Conservation (phyloP, 441 rosid species). For the Gossypium armourianum region DNA sequence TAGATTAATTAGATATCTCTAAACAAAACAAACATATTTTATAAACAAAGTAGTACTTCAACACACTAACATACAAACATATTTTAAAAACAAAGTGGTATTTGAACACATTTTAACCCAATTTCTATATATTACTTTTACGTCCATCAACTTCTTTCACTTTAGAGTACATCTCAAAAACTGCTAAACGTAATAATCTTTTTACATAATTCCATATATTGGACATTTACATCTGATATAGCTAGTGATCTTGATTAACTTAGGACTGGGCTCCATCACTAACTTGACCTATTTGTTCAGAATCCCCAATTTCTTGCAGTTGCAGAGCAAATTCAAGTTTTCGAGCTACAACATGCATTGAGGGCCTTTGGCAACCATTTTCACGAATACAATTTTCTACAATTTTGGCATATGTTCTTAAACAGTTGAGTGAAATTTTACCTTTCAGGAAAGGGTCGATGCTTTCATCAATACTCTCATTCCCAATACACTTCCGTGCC, state of each 20-base stretch:
- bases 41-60: too few species aligned
- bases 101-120: too few species aligned
- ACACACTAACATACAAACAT: too few species aligned
- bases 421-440: slow-evolving; percentile 18
- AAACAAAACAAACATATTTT: too few species aligned
- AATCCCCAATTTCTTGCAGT: slow-evolving; percentile 17
- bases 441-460: slow-evolving; percentile 13
- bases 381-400: slow-evolving; percentile 23
- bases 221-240: too few species aligned
- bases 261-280: neutral
- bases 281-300: neutral
- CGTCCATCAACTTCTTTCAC: too few species aligned
- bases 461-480: slow-evolving; percentile 12
- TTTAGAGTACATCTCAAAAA: too few species aligned
- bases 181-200: too few species aligned
- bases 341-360: slow-evolving; percentile 20
- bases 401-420: slow-evolving; percentile 17
- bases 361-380: slow-evolving; percentile 18
- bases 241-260: slow-evolving; percentile 10
- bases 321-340: slow-evolving; percentile 20
- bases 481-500: slow-evolving; percentile 20
- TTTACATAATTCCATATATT: too few species aligned
- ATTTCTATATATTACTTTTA: too few species aligned
- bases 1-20: too few species aligned
- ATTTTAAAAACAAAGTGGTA: too few species aligned